Percentiles rank a stretch among this genome's conserved stretches.
Evolutionary conservation across 345 rosid genomes (phyloP).

Genomic region (Gossypium raimondii): DNA sequence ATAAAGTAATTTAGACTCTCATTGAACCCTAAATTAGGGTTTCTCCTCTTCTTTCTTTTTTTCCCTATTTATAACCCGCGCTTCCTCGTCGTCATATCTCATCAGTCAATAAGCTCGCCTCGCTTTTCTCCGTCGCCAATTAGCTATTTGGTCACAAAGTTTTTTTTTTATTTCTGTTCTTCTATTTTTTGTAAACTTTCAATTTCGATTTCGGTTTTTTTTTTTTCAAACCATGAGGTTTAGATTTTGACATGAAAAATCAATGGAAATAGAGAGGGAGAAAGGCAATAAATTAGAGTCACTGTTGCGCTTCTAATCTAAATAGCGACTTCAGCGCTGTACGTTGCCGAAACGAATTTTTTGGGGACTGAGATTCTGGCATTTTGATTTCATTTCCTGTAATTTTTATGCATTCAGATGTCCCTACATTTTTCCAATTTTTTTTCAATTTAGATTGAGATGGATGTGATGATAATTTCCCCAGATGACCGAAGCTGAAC

Average conservation of each 20-base stretch:
- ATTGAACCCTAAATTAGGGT: conserved; percentile 3
- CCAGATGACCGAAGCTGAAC: conserved; percentile 25
- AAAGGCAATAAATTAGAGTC: conserved; percentile 71
- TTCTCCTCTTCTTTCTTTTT: background rate
- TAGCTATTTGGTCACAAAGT: background rate
- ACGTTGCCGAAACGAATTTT: conserved; percentile 48
- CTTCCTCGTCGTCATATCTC: background rate
- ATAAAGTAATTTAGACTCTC: background rate
- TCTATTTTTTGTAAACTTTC: background rate
- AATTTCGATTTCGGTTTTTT: background rate
- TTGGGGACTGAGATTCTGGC: conserved; percentile 47
- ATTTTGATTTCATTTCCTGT: background rate
- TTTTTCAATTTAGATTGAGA: background rate
- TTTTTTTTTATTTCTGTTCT: background rate
- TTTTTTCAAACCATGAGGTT: background rate
- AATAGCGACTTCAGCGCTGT: conserved; percentile 57
- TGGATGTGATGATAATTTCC: conserved; percentile 23
- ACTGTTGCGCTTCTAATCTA: conserved; percentile 35
- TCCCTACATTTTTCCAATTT: conserved; percentile 2
- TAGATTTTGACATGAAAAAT: background rate
- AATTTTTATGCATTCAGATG: conserved; percentile 44
- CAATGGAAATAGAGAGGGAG: background rate
- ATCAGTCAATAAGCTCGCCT: background rate
- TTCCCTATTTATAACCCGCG: background rate
- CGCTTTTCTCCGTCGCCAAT: background rate